Evolutionary conservation across 371 early-diverging fungal species (phyloP).

Genomic region (Chytridiales sp.): DNA sequence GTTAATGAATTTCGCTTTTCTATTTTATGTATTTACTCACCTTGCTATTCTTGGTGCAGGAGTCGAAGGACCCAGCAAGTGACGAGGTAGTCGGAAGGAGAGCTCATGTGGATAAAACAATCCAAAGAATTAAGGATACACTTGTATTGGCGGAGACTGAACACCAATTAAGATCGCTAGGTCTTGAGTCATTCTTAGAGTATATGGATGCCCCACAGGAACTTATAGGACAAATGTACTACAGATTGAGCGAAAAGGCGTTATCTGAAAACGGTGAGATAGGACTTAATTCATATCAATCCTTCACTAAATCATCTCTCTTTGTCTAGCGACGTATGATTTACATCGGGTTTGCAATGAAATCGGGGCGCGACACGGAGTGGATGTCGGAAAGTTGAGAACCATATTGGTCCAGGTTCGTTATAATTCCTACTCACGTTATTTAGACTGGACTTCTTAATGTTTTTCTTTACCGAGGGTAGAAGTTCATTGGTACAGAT

Average conservation of each 20-base stretch:
- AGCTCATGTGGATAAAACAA: no score
- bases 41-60: no score
- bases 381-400: slow-evolving; percentile 27
- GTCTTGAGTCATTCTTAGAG: slow-evolving; percentile 17
- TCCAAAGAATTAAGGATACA: no score
- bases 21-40: no score
- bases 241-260: slow-evolving; percentile 26
- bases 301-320: background rate
- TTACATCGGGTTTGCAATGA: slow-evolving; percentile 36
- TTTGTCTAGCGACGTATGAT: slow-evolving; percentile 14
- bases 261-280: slow-evolving; percentile 21
- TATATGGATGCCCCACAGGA: slow-evolving; percentile 12
- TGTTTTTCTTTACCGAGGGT: background rate
- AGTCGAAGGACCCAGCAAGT: no score
- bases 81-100: no score
- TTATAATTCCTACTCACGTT: background rate
- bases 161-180: slow-evolving; percentile 23
- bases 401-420: slow-evolving; percentile 22
- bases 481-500: slow-evolving; percentile 4
- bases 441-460: background rate
- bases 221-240: slow-evolving; percentile 33
- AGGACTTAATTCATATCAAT: background rate
- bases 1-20: no score
- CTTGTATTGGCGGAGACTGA: slow-evolving; percentile 35
- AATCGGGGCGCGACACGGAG: slow-evolving; percentile 27